Base-by-base conservation (phyloP, 2,329 filamentous ascomycete genomes). In the Fusarium avenaceum region DNA sequence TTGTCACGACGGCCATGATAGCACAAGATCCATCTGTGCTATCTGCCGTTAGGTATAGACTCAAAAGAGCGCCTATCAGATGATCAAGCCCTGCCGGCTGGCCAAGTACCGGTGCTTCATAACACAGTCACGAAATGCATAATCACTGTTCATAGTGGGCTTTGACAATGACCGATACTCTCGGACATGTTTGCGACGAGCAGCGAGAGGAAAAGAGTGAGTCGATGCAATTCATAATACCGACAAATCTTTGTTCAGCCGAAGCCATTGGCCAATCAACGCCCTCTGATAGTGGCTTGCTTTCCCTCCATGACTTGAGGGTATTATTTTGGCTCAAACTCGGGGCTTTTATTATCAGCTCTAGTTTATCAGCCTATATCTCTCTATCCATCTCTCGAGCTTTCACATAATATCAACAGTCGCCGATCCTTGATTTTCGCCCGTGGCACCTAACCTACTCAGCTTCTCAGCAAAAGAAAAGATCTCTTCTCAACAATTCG, bases 181-280 rank as follows among this genome's bases (percentile, higher is more conserved):
- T 73, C 71, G 71, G 71, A 48, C 61, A 63, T 69, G 65, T 71
- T 71, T 72, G 59, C 48, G 52, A 71, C 69, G 71, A 73, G 45
- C 48, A 67, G 62, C 57, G 67, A 66, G 45, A 57, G 44, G 45
- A 24, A 48, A 54, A 52, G 4, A 53, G 24, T 38, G 42, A 67
- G 62, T 70, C 65, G 72, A 66, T 63, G 64, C 70, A 74, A 72
- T 70, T 70, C 66, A 63, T 68, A 55, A 57, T 55, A 57, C 57
- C 57, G 59, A 67, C 67, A 67, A 60, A 71, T 66, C 50, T 69
- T 64, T 65, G 58, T 61, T 71, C 52, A 62, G 50, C 55, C 42
- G 39, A 55, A 61, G 59, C 70, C 70, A 77, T 77, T 77, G 76
- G 30, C 76, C 76, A 77, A 77, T 77, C 74, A 76, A 50, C 64